Evolutionary conservation across 2,329 filamentous ascomycete genomes (phyloP).

Genomic region (Cladosporium sp.): DNA sequence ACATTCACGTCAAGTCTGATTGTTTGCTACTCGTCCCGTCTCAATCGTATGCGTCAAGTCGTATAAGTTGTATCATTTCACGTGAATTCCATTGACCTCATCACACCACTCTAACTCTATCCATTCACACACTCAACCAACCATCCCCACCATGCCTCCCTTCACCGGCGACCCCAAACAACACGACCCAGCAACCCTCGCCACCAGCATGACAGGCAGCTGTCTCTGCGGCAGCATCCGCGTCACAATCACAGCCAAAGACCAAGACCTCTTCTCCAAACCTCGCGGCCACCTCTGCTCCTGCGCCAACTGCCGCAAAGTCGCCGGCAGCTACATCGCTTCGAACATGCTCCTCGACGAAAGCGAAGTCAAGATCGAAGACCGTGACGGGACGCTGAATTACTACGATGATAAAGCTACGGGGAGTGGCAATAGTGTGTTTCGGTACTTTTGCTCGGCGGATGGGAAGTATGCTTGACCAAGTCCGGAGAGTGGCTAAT

Average conservation of each 20-base stretch:
- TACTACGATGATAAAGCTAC: slow-evolving; percentile 48
- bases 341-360: slow-evolving; percentile 45
- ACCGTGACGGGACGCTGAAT: slow-evolving; percentile 48
- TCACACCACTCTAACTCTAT: neutral
- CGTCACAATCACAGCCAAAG: slow-evolving; percentile 50
- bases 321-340: slow-evolving; percentile 46
- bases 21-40: no score
- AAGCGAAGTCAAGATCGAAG: slow-evolving; percentile 48
- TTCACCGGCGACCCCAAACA: slow-evolving; percentile 44
- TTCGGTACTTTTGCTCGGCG: slow-evolving; percentile 47
- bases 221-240: slow-evolving; percentile 51
- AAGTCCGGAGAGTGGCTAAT: neutral
- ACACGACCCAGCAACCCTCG: slow-evolving; percentile 38
- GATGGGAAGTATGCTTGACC: slow-evolving; percentile 44
- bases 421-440: slow-evolving; percentile 48
- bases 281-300: slow-evolving; percentile 52
- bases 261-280: slow-evolving; percentile 49
- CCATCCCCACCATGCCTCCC: slow-evolving; percentile 28
- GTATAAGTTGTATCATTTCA: neutral
- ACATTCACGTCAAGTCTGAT: neutral
- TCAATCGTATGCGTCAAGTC: neutral
- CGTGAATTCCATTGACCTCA: neutral
- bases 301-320: slow-evolving; percentile 54
- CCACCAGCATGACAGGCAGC: slow-evolving; percentile 39
- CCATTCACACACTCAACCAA: neutral